Percentiles rank a stretch among this genome's conserved stretches.
Conservation (phyloP, 805 yeast genomes). For the Kluyveromyces lactis region DNA sequence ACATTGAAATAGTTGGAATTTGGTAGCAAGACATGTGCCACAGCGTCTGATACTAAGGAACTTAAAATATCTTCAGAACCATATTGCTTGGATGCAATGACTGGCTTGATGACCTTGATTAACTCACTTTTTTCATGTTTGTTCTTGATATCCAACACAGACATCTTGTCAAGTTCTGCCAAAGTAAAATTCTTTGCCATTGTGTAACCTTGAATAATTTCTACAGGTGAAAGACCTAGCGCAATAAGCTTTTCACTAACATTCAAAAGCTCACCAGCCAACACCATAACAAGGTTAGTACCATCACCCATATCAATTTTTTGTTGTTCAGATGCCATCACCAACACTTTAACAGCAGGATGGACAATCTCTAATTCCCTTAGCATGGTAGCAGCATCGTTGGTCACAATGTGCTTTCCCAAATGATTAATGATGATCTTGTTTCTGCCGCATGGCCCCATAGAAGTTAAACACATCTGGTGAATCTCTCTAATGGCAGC, state of each 20-base stretch:
- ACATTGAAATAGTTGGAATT: constrained; percentile 55
- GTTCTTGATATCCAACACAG: constrained; percentile 43
- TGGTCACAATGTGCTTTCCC: constrained; percentile 81
- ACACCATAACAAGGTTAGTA: constrained; percentile 80
- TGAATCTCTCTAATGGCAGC: constrained; percentile 92
- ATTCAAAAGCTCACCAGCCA: constrained; percentile 87
- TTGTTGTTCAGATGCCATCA: constrained; percentile 96
- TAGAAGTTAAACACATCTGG: constrained; percentile 82
- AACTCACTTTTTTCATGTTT: constrained; percentile 48
- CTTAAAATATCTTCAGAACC: constrained; percentile 78
- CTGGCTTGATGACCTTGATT: constrained; percentile 71
- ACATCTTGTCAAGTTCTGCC: constrained; percentile 57
- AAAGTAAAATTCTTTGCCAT: constrained; percentile 74
- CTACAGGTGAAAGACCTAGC: constrained; percentile 84
- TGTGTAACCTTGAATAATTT: constrained; percentile 86
- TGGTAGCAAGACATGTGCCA: constrained; percentile 64
- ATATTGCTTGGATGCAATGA: constrained; percentile 86
- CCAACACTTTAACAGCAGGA: constrained; percentile 92
- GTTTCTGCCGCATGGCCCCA: constrained; percentile 97
- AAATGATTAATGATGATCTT: constrained; percentile 88
- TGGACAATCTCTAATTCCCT: constrained; percentile 90
- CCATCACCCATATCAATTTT: constrained; percentile 97
- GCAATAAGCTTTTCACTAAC: constrained; percentile 79
- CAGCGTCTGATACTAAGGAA: constrained; percentile 76
- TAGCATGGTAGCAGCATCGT: constrained; percentile 97